Base-by-base conservation (phyloP, 768 basidiomycete genomes). In the Cyclocybe cylindracea region DNA sequence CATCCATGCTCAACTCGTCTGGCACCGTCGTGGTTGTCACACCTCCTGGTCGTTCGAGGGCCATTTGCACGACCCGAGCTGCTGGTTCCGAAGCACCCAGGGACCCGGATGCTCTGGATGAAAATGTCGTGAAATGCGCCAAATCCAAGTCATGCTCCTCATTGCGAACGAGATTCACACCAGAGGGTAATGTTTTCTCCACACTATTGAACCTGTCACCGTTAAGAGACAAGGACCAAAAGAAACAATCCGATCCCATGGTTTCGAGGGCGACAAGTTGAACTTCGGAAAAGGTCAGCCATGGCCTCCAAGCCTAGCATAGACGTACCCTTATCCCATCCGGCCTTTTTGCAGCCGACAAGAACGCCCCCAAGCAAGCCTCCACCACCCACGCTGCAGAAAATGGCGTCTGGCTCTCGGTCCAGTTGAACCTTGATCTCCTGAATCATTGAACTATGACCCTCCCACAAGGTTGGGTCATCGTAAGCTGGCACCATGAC, bases 361-460 rank as follows among this genome's bases (percentile, higher is more conserved):
- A 89, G 80, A 41, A 90, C 68, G 0, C 90, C 90, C 8, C 84
- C 87, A 3, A 88, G 66, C 0, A 91, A 68, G 1, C 89, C 88
- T 0, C 78, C 89, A 0, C 89, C 89, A 35, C 90, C 90, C 10
- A 91, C 86, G 46, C 84, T 84, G 61, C 89, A 91, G 53, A 91
- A 83, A 39, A 91, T 83, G 0, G 86, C 87, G 51, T 85, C 80
- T 5, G 89, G 88, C 57, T 77, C 79, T 36, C 57, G 54, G 1
- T 66, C 66, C 4, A 90, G 70, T 55, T 89, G 86, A 8, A 64
- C 60, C 13, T 72, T 63, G 39, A 89, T 81, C 61, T 91, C 90
- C 11, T 68, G 60, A 37, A 91, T 72, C 77, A 91, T 83, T 13
- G 87, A 86, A n/a, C 82, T 77, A 60, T 91, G 87, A 1, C 90